Evolutionary conservation across 768 basidiomycete species (phyloP), one percentile per base, ranked within the genome.

Genomic region (Leccinellum albellum): DNA sequence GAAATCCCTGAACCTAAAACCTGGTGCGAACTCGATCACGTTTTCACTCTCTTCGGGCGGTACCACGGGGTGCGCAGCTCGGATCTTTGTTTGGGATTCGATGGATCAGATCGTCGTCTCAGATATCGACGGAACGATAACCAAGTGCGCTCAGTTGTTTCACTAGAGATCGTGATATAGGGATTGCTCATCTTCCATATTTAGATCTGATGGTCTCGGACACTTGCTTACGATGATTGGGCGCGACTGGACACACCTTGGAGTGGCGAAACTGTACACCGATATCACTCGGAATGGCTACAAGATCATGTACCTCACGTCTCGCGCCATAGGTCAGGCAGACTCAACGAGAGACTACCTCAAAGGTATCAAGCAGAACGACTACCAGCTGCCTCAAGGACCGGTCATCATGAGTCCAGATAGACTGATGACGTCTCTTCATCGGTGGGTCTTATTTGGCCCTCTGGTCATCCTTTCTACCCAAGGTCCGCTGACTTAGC

Each of bases 321-420:
- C 94, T 13, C 83, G 97, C 35, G 95, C 96, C 9, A 98, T 98
- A 61, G 96, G 97, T 0, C 97, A 98, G 70, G 97, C 97, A 23
- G 97, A 98, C 67, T 89, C 94, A 32, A 99, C 97, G 28, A 78
- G 96, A 47, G 91, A 94, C 58, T 99, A 99, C 67, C 81, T 98
- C 23, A 91, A 88, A 69, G 90, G 91, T 6, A 93, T 99, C 75
- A 92, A 89, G 68, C 97, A 98, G 76, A 90, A 95, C 60, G 86
- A 94, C 62, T 96, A 97, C 68, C 89, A 94, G 70, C 79, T 98
- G n/a, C 97, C 97, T 0, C 93, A 97, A 65, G 96, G 95, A 0
- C 96, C 96, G 4, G 97, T 99, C 50, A 94, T 98, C 69, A 98
- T 98, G 97, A 95, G 92, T 66, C 97, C 97, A 0, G 96, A 99